Conservation (phyloP, 2,329 filamentous ascomycete species). For the Fusarium duplospermum region DNA sequence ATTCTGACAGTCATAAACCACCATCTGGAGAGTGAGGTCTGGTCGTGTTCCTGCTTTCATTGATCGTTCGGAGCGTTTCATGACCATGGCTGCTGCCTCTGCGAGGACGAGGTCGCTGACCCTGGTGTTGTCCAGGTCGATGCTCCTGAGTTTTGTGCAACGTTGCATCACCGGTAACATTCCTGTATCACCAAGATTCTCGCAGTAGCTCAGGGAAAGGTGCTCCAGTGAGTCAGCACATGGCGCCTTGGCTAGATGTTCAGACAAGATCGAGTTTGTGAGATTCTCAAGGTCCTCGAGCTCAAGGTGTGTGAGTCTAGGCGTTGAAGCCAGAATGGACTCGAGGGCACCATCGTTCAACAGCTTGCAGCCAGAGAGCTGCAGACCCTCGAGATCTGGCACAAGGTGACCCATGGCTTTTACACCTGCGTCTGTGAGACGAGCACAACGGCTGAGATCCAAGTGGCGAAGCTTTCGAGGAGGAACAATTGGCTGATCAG, state of each 20-base stretch:
- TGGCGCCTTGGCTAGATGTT: slow-evolving; percentile 80
- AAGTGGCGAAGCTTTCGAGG: slow-evolving; percentile 84
- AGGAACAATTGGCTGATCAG: slow-evolving; percentile 79
- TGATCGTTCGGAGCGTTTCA: slow-evolving; percentile 67
- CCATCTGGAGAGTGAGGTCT: slow-evolving; percentile 75
- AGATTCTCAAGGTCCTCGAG: slow-evolving; percentile 85
- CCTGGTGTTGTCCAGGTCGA: slow-evolving; percentile 94
- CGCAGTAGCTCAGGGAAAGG: slow-evolving; percentile 90
- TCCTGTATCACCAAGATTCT: slow-evolving; percentile 83
- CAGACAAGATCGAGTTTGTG: slow-evolving; percentile 77
- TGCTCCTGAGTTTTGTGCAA: slow-evolving; percentile 74
- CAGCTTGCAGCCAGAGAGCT: slow-evolving; percentile 80
- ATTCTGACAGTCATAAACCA: slow-evolving; percentile 91
- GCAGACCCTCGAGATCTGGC: slow-evolving; percentile 83
- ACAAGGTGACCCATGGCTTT: slow-evolving; percentile 77
- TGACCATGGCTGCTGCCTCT: slow-evolving; percentile 86
- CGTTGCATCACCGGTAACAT: slow-evolving; percentile 85
- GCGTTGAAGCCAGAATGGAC: slow-evolving; percentile 78
- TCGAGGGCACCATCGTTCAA: slow-evolving; percentile 80
- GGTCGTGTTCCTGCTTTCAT: slow-evolving; percentile 57
- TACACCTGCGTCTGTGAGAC: slow-evolving; percentile 79
- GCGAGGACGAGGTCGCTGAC: slow-evolving; percentile 87
- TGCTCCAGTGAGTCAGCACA: slow-evolving; percentile 80
- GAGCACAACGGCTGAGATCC: slow-evolving; percentile 82
- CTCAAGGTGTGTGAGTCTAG: slow-evolving; percentile 85